A percentile compares a stretch with the other conserved stretches of the same genome.
Evolutionary conservation across 768 basidiomycete species (phyloP).

Genomic region (Suillus paluster): DNA sequence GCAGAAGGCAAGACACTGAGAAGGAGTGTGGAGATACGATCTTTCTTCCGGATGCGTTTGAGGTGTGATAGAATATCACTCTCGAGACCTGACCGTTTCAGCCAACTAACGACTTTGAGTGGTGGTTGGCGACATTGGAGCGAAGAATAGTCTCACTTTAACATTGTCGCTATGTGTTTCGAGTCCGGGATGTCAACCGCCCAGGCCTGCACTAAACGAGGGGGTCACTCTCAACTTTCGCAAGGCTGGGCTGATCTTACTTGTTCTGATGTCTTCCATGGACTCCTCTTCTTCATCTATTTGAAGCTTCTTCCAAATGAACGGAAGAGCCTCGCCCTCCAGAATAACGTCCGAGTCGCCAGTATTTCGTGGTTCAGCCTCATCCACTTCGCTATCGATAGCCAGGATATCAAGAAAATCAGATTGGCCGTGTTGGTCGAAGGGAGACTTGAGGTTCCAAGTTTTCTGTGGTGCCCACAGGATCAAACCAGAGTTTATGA

Average conservation of each 20-base stretch:
- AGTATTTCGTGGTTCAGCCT: constrained; percentile 17
- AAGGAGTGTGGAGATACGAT: constrained; percentile 55
- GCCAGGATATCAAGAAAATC: not conserved
- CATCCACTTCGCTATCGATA: not conserved
- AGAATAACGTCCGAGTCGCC: constrained; percentile 53
- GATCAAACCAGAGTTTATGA: constrained; percentile 67
- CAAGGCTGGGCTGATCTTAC: constrained; percentile 14
- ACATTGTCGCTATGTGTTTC: constrained; percentile 58
- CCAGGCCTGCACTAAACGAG: constrained; percentile 73
- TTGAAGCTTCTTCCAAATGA: constrained; percentile 59
- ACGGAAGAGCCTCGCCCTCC: constrained; percentile 65
- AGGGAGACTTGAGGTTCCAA: not conserved
- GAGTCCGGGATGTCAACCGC: constrained; percentile 73
- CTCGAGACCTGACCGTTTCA: constrained; percentile 66
- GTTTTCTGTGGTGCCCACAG: constrained; percentile 29
- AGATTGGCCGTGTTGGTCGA: not conserved
- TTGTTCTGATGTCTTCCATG: constrained; percentile 50
- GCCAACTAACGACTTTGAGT: constrained; percentile 54
- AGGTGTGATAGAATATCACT: constrained; percentile 68
- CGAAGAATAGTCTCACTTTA: constrained; percentile 51
- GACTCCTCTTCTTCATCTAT: constrained; percentile 68
- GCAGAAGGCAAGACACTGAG: constrained; percentile 44
- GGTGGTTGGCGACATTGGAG: not conserved
- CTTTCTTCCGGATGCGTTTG: constrained; percentile 72
- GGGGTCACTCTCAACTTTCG: constrained; percentile 6